A percentile compares a stretch with the other conserved stretches of the same genome.
Conservation (phyloP, 805 yeast genomes). For the Isabelozyma pseudorhagii region DNA sequence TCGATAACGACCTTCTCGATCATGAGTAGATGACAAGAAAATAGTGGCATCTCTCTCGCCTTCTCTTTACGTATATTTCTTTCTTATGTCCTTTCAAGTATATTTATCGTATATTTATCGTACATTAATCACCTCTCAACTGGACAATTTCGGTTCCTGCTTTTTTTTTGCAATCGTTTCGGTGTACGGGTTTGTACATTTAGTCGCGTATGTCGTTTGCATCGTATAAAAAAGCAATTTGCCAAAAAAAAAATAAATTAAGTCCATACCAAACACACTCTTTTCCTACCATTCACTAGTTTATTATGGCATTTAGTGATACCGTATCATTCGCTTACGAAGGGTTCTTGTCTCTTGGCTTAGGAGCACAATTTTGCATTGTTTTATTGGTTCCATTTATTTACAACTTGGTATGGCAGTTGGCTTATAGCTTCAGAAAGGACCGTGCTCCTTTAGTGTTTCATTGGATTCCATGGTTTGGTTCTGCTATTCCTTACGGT, state of each 20-base stretch:
- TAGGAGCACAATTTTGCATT: slow-evolving; percentile 26
- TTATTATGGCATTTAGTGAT: slow-evolving; percentile 23
- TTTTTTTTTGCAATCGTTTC: not conserved
- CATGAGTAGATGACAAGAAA: not conserved
- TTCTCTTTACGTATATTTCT: not conserved
- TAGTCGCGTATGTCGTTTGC: not conserved
- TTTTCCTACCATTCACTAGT: not conserved
- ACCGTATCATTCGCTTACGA: slow-evolving; percentile 7
- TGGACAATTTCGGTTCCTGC: not conserved
- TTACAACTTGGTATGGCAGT: slow-evolving; percentile 64
- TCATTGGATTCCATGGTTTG: slow-evolving; percentile 94
- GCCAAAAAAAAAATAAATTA: too few species aligned
- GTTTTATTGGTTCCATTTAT: slow-evolving; percentile 54
- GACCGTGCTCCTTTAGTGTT: slow-evolving; percentile 90
- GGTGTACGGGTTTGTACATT: not conserved
- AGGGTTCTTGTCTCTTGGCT: slow-evolving; percentile 21
- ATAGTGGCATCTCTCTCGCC: too few species aligned
- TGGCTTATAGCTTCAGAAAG: slow-evolving; percentile 63
- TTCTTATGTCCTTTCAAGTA: not conserved
- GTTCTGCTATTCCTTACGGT: slow-evolving; percentile 86
- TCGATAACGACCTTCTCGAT: slow-evolving; percentile 4
- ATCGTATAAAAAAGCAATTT: not conserved
- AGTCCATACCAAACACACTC: not conserved
- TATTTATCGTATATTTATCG: not conserved
- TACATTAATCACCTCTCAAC: too few species aligned